Evolutionary conservation across 495 filamentous ascomycete species (phyloP).

Genomic region (Cairneyella variabilis): DNA sequence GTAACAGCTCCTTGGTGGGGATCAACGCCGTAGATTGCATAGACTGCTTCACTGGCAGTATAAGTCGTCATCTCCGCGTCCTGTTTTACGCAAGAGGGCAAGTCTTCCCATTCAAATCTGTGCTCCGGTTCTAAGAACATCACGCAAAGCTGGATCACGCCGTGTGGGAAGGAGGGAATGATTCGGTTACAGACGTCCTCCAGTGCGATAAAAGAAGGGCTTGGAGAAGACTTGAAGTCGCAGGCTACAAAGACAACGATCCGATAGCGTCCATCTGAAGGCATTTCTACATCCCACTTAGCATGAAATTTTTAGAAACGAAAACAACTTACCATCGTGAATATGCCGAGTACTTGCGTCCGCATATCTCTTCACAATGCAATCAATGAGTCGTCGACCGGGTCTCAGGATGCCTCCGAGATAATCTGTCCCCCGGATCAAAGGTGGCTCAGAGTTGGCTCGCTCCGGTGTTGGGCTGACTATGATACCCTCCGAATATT

Average conservation of each 20-base stretch:
- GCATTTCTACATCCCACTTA: too few relatives aligned
- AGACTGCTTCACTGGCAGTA: slow-evolving; percentile 12
- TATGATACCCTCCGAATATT: slow-evolving; percentile 22
- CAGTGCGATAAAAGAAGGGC: slow-evolving; percentile 21
- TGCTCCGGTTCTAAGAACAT: slow-evolving; percentile 18
- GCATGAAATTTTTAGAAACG: too few relatives aligned
- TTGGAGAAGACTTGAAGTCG: slow-evolving; percentile 31
- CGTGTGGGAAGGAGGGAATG: slow-evolving; percentile 12
- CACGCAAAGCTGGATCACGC: slow-evolving; percentile 25
- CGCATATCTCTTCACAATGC: slow-evolving; percentile 38
- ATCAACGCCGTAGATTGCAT: slow-evolving; percentile 25
- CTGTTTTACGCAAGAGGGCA: slow-evolving; percentile 21
- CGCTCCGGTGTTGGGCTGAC: slow-evolving; percentile 1
- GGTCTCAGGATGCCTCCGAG: slow-evolving; percentile 22
- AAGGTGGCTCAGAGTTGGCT: too few relatives aligned
- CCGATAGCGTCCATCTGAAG: too few relatives aligned
- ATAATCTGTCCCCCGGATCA: not conserved
- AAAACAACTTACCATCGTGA: slow-evolving; percentile 39
- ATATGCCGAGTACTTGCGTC: slow-evolving; percentile 42
- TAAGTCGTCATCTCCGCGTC: slow-evolving; percentile 27
- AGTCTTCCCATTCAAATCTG: slow-evolving; percentile 25
- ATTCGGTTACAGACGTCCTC: slow-evolving; percentile 1
- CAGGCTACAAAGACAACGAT: slow-evolving; percentile 40
- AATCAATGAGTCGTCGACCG: slow-evolving; percentile 26
- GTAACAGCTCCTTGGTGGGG: slow-evolving; percentile 50